Base-by-base conservation (phyloP, 331 rosid genomes). In the Rhamnella rubrinervis region DNA sequence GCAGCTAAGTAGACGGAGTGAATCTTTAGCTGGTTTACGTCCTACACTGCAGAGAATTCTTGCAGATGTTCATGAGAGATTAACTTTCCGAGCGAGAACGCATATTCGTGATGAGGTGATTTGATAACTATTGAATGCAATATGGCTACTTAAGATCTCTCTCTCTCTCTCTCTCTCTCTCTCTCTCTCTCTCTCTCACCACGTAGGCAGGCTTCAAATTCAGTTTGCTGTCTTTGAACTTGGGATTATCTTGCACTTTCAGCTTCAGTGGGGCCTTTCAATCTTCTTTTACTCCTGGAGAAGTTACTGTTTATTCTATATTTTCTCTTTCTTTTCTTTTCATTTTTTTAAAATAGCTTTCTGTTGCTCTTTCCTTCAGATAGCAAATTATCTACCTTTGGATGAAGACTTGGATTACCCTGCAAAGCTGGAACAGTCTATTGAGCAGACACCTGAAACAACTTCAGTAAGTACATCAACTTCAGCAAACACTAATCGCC, bases 61-160 rank as follows among this genome's bases (percentile, higher is more conserved):
- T 50, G 99, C 96, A 26, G 99, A 95, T 79, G 90, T 95, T 72
- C 99, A 91, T 50, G 99, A 95, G 83, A 87, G 99, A 69, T 75
- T 91, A 73, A 95, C 99, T 66, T 95, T 95, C 68, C 97, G 97
- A 76, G 97, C 99, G 55, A 85, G 99, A 67, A 95, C 97, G 53
- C 90, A 95, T 75, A 82, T 95, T 70, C 89, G 82, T 75, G 99
- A 95, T 78, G 99, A 95, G 92, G 99, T 95, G 63, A 68, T 55
- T 39, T 8, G 5, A 61, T 35, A 16, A 7, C 40, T 18, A 57
- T 72, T 23, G 56, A 65, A 15, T 69, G 13, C n/a, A 60, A 18
- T 23, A 31, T 60, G 38, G 47, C 64, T 17, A 55, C 35, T 10
- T 37, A 65, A 28, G 39, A 15, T 39, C 26, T 72, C 0, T 31